phyloP scores from a whole-genome alignment of 2,329 filamentous ascomycete genomes.

The Aspergillus sp. region DNA sequence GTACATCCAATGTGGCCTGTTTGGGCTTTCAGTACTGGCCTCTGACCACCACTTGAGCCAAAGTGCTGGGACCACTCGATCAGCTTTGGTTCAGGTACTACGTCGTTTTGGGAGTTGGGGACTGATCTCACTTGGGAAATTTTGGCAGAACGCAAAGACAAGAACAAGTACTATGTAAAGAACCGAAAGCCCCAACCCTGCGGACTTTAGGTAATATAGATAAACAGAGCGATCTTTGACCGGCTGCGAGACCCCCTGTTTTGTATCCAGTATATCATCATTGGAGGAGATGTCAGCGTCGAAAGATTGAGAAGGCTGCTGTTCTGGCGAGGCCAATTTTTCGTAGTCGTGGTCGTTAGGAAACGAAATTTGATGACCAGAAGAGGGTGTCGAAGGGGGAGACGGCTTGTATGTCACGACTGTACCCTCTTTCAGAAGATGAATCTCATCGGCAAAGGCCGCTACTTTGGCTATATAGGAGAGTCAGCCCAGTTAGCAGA shows the following conservation, averaged over 20 bases:
- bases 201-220: neutral
- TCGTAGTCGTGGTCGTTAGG: neutral
- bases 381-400: neutral
- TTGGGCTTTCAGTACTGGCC: neutral
- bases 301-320: neutral
- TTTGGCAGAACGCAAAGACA: neutral
- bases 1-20: neutral
- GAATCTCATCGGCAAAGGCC: neutral
- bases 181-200: neutral
- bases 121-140: neutral
- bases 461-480: neutral
- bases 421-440: neutral
- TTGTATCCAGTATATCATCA: neutral
- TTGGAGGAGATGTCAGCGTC: neutral
- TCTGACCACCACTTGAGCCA: constrained; percentile 1
- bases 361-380: neutral
- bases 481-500: neutral
- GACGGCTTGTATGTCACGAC: too few relatives aligned
- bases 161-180: neutral
- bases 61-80: neutral
- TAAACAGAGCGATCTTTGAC: neutral
- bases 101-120: too few relatives aligned
- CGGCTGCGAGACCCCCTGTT: too few relatives aligned
- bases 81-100: too few relatives aligned
- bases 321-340: too few relatives aligned